These are phyloP conservation scores for Pythium biforme DNA, from an alignment of 352 stramenopile genomes.

Conservation along the genomic window DNA sequence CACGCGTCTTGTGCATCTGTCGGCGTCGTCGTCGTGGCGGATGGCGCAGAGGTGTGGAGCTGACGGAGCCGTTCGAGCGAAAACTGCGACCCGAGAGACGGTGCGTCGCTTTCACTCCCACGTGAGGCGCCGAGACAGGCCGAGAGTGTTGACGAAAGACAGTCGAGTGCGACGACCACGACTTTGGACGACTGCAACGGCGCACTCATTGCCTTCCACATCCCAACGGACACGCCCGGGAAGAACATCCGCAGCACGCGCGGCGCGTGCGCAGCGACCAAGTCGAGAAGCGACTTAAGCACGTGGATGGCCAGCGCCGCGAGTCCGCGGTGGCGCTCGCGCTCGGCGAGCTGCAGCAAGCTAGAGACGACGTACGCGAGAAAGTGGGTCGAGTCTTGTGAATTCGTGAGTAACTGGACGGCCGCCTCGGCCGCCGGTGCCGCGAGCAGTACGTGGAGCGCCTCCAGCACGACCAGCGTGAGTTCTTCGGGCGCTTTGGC, in stretches of 20 bases:
- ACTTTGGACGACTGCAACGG: slow-evolving; percentile 69
- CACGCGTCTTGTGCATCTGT: slow-evolving; percentile 33
- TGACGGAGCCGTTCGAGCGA: slow-evolving; percentile 29
- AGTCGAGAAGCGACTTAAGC: neutral
- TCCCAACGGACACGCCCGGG: slow-evolving; percentile 54
- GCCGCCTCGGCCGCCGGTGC: slow-evolving; percentile 11
- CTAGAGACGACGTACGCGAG: slow-evolving; percentile 65
- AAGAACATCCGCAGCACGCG: slow-evolving; percentile 61
- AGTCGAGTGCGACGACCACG: slow-evolving; percentile 54
- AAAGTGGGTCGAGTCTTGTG: slow-evolving; percentile 53
- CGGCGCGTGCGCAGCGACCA: neutral
- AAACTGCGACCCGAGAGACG: neutral
- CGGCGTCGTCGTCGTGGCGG: too few species aligned
- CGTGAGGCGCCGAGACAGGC: slow-evolving; percentile 34
- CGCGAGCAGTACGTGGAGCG: slow-evolving; percentile 7
- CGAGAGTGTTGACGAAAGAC: slow-evolving; percentile 36
- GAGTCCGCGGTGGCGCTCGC: slow-evolving; percentile 18
- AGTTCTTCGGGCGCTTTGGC: slow-evolving; percentile 59
- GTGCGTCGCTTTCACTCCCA: neutral
- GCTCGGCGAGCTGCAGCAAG: slow-evolving; percentile 58
- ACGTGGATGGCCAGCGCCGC: slow-evolving; percentile 8
- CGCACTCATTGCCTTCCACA: slow-evolving; percentile 67
- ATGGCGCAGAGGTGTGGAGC: neutral
- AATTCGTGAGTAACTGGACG: slow-evolving; percentile 10
- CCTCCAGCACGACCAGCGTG: slow-evolving; percentile 43